Evolutionary conservation across 257 asterid genomes (phyloP), one percentile per base, ranked within the genome.

Genomic region (Nicotiana otophora): DNA sequence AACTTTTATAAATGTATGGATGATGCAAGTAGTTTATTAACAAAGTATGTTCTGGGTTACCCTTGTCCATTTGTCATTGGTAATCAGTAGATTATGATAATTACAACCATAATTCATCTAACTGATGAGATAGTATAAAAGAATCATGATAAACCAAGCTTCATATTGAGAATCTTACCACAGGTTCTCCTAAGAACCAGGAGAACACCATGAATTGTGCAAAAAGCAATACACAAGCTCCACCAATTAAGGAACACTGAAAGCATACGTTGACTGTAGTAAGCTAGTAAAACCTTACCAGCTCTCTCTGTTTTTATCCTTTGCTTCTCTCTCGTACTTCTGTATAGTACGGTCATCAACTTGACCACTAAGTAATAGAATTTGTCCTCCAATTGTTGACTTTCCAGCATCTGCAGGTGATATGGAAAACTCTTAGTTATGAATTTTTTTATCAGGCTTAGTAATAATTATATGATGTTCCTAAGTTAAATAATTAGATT

Each of bases 341-440:
- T 97, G 99, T 83, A 97, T 97, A 7, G 99, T 97, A 0, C 99
- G 96, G 53, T 97, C 99, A 88, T 97, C 99, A 80, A 97, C 99
- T 86, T 97, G 98, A 82, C 99, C 99, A 85, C 99, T 97, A 51
- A 97, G 95, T 77, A 90, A 92, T 69, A 97, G 86, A 74, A 91
- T 97, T 84, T 97, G 99, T 39, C 99, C 99, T 63, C 99, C 99
- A 82, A 89, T 91, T 72, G 99, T 97, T 36, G 99, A 97, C 90
- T 97, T 97, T 30, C 99, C 99, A 81, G 99, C 99, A 91, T 97
- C 99, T 97, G 90, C 87, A 83, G 76, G 80, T 51, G 46, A 75
- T 7, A 28, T 5, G 28, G 64, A 51, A 19, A 75, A 51, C 39
- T 51, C 80, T 72, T 23, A 75, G 19, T 42, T 3, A 53, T 14